Evolutionary conservation across 306 rosid species (phyloP).

Genomic region (Dalbergia cochinchinensis): DNA sequence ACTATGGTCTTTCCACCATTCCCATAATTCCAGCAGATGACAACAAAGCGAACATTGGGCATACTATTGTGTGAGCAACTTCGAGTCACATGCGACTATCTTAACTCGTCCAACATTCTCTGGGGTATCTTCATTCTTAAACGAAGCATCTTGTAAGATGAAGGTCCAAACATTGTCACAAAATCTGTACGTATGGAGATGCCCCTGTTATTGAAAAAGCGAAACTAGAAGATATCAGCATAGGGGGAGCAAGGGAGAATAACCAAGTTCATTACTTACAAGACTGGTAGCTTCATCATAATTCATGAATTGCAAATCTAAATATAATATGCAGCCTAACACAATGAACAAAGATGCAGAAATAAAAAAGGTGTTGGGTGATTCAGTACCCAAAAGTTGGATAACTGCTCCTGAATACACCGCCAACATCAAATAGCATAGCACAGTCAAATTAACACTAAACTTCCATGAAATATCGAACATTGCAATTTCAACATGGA

Average conservation of each 20-base stretch:
- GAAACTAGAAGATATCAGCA: not conserved
- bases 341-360: slow-evolving; percentile 4
- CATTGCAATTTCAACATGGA: slow-evolving; percentile 13
- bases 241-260: not conserved
- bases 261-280: slow-evolving; percentile 20
- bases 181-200: slow-evolving; percentile 95
- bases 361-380: not conserved
- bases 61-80: slow-evolving; percentile 79
- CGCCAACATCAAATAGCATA: slow-evolving; percentile 22
- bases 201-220: slow-evolving; percentile 67
- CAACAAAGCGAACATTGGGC: slow-evolving; percentile 33
- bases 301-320: slow-evolving; percentile 10
- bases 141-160: slow-evolving; percentile 74
- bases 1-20: slow-evolving; percentile 44
- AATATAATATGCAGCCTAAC: slow-evolving; percentile 27
- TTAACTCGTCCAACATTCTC: slow-evolving; percentile 80
- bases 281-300: slow-evolving; percentile 15
- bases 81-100: slow-evolving; percentile 96
- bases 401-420: not conserved
- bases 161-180: slow-evolving; percentile 98
- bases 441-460: not conserved
- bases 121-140: slow-evolving; percentile 72
- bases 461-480: slow-evolving; percentile 3
- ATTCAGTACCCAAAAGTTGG: slow-evolving; percentile 12
- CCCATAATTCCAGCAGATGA: slow-evolving; percentile 34